Evolutionary conservation across 1,139 yeast species (phyloP), one percentile per base, ranked within the genome.

Genomic region (Protomyces gravidus): DNA sequence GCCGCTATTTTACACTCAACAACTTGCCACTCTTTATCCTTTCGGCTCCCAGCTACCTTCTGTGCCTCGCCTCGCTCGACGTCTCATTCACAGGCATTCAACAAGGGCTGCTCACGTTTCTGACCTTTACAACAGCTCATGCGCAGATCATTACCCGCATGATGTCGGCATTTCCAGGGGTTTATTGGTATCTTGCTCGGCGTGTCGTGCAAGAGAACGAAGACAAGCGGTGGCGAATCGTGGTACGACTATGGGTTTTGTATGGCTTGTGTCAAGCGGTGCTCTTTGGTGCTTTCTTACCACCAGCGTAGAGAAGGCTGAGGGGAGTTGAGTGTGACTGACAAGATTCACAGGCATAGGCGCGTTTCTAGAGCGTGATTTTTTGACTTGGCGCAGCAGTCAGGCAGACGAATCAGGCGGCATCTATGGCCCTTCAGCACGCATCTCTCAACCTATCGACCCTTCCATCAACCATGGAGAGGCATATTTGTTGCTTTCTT

Each of bases 21-120:
- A 90, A 92, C 68, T 71, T 88, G 13, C 96, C 97, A 9, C 87
- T 90, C 70, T 90, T 92, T 68, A 39, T 84, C n/a, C 76, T 92
- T 67, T 94, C 89, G 0, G 63, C 79, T 0, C 98, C 97, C 3
- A 62, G 64, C 42, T 60, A 39, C 28, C 42, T 46, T 33, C 46
- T 56, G 6, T 64, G 57, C 52, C 19, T 55, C 21, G 30, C 42
- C 17, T 58, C 56, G 26, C 55, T 55, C 55, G 63, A 70, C 61
- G 61, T 47, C 59, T 63, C 64, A 28, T 70, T 73, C 4, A 65
- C 66, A 45, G 57, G 68, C 2, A 63, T 68, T 5, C 70, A 71
- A 17, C 72, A 74, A 52, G 63, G 66, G 0, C 66, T 78, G 0
- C 74, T 84, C 62, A 63, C 84, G 2, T 53, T 80, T 3, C 74